Base-by-base conservation (phyloP, 768 basidiomycete species). In the Steccherinum ochraceum region DNA sequence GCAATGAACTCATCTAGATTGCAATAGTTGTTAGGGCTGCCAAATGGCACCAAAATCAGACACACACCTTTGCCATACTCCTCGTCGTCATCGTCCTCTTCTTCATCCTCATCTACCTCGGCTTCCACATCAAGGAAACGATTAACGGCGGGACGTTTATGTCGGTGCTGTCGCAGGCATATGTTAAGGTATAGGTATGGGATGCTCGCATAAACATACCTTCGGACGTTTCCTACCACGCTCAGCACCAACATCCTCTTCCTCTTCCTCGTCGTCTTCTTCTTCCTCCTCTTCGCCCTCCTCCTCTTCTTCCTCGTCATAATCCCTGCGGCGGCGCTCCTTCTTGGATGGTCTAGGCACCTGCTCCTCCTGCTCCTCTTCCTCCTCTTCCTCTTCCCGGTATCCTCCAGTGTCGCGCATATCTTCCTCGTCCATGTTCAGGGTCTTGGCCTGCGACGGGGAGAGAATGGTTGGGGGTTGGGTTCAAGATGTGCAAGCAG, bases 41-140 rank as follows among this genome's bases (percentile, higher is more conserved):
- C 21, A 45, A 48, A 24, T 18, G 40, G 21, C 23, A n/a, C n/a
- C n/a, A n/a, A n/a, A n/a, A n/a, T n/a, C n/a, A n/a, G n/a, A n/a
- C n/a, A n/a, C 72, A 69, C 11, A 69, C 70, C 69, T 56, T 58
- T 58, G 0, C 74, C 86, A 52, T 76, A 79, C 49, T 90, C 89
- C 18, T 88, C 87, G 2, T 89, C 89, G 4, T 85, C 91, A 18
- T 95, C 93, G 2, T 88, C 87, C 21, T 97, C 96, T 27, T 96
- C 95, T 3, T 97, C 96, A 18, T 98, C 96, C 24, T 96, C 93
- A 58, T 93, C 93, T 18, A 95, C 94, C 64, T 93, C 92, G 49
- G 93, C 93, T 71, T 95, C 92, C 51, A 94, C 78, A 80, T 98
- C 96, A 58, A 98, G 74, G 84, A 93, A 99, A 56, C 85, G 84